phyloP scores from a whole-genome alignment of 2,329 filamentous ascomycete genomes.

The Fusarium verrucosum region DNA sequence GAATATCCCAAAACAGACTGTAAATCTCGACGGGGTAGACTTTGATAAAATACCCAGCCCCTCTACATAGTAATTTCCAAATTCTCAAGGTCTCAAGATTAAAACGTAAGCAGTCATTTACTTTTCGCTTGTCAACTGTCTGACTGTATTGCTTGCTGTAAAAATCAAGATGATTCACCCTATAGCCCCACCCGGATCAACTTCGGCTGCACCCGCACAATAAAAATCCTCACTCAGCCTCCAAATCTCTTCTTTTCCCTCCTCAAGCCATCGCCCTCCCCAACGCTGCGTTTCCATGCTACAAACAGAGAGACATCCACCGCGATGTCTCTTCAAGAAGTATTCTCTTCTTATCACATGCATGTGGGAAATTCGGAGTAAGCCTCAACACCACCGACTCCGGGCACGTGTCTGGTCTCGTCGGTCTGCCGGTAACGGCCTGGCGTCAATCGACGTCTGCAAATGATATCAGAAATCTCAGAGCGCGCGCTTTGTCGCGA shows the following conservation, averaged over 20 bases:
- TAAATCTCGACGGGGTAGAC: too few species aligned
- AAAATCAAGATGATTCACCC: conserved; percentile 8
- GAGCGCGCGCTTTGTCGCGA: conserved; percentile 49
- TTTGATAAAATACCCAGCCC: too few species aligned
- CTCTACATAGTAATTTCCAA: too few species aligned
- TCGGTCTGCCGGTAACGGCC: conserved; percentile 84
- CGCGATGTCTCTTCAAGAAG: conserved; percentile 36
- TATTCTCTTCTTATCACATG: conserved; percentile 49
- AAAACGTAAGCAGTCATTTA: too few species aligned
- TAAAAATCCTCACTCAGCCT: conserved; percentile 49
- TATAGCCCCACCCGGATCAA: conserved; percentile 11
- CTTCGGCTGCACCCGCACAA: conserved; percentile 26
- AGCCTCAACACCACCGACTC: conserved; percentile 68
- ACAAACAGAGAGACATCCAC: conserved; percentile 70
- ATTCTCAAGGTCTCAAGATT: too few species aligned
- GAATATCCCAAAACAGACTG: too few species aligned
- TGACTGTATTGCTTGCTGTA: too few species aligned
- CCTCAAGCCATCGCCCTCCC: conserved; percentile 71
- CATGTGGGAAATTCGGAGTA: conserved; percentile 99
- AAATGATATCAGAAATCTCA: conserved; percentile 95
- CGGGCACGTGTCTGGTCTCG: conserved; percentile 18
- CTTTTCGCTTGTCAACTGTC: too few species aligned
- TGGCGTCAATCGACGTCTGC: conserved; percentile 84
- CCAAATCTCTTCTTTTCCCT: conserved; percentile 47
- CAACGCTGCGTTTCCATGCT: conserved; percentile 97